Evolutionary conservation across 495 filamentous ascomycete genomes (phyloP).

Genomic region (Penicillium samsonianum): DNA sequence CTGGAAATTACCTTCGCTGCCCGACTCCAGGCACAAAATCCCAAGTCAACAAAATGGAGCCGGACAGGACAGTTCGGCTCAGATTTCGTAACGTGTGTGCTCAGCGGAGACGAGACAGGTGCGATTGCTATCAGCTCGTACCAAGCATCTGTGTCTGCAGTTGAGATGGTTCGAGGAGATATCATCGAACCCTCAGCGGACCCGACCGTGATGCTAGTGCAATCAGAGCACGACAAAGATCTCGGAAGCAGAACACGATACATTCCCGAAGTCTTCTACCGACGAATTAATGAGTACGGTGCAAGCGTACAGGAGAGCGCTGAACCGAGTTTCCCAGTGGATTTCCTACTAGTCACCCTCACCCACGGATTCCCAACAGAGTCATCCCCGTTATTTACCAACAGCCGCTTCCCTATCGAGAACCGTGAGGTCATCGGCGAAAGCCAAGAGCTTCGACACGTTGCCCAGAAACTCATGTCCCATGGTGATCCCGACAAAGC

Average conservation of each 20-base stretch:
- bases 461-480: constrained; percentile 63
- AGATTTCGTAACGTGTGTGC: constrained; percentile 93
- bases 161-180: constrained; percentile 95
- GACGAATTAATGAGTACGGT: constrained; percentile 94
- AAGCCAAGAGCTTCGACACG: constrained; percentile 68
- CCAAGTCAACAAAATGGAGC: constrained; percentile 95
- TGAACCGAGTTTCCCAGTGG: constrained; percentile 92
- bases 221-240: constrained; percentile 81
- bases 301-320: constrained; percentile 95
- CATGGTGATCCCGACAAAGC: constrained; percentile 61
- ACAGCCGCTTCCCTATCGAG: constrained; percentile 77
- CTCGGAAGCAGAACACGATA: constrained; percentile 74
- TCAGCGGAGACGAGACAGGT: constrained; percentile 88
- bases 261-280: constrained; percentile 97
- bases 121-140: constrained; percentile 88
- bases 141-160: constrained; percentile 90
- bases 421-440: constrained; percentile 85
- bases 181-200: constrained; percentile 95
- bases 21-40: constrained; percentile 80
- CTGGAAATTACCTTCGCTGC: constrained; percentile 89
- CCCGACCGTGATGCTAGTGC: constrained; percentile 90
- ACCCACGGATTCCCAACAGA: constrained; percentile 94
- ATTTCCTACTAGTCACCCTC: constrained; percentile 92
- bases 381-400: constrained; percentile 70
- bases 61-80: constrained; percentile 92